Conservation (phyloP, 805 yeast genomes). For the Teunomyces barrocoloradensis region DNA sequence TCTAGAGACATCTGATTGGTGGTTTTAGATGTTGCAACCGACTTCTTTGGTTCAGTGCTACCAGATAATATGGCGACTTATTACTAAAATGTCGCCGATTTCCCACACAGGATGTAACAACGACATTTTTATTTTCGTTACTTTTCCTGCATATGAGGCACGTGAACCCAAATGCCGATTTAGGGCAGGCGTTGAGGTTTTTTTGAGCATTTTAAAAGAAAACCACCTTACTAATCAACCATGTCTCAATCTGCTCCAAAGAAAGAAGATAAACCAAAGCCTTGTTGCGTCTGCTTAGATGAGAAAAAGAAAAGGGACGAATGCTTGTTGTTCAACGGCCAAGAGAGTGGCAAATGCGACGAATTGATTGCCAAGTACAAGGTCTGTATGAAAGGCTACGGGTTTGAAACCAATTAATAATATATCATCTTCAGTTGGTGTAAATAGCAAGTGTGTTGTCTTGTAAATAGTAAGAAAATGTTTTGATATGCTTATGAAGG, state of each 20-base stretch:
- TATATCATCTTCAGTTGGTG: neutral
- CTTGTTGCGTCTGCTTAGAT: conserved; percentile 93
- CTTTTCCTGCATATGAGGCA: neutral
- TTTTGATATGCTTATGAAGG: neutral
- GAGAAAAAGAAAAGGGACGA: conserved; percentile 83
- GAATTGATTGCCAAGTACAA: conserved; percentile 71
- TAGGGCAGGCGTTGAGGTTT: too few relatives aligned
- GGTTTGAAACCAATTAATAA: conserved; percentile 51
- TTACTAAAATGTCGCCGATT: neutral
- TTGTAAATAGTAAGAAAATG: neutral
- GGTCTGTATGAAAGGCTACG: conserved; percentile 87
- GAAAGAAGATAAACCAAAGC: conserved; percentile 66
- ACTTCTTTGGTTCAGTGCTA: neutral
- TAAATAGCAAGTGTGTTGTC: neutral
- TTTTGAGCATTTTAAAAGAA: too few relatives aligned
- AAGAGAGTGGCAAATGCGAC: conserved; percentile 79
- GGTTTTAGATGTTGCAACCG: neutral
- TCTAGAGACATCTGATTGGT: neutral
- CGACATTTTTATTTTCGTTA: neutral
- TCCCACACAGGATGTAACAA: neutral
- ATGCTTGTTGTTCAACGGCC: conserved; percentile 79
- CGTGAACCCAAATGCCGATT: too few relatives aligned
- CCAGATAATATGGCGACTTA: neutral
- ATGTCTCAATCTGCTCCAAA: conserved; percentile 6
- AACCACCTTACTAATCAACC: neutral